Conservation (phyloP, 2,329 filamentous ascomycete genomes). For the Xylaria sp. region DNA sequence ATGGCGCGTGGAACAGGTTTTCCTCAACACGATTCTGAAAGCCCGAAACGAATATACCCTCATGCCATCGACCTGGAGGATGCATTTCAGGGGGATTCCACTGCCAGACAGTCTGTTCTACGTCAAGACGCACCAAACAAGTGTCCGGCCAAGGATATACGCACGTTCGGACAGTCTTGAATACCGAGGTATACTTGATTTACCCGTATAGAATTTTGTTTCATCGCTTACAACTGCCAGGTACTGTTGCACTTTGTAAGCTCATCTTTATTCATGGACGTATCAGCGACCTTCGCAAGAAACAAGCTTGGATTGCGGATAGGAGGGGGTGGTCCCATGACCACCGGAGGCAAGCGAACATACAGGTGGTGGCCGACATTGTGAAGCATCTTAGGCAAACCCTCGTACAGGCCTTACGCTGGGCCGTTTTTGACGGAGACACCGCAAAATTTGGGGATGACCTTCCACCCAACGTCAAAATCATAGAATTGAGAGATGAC, state of each 20-base stretch:
- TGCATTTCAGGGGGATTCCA: constrained; percentile 37
- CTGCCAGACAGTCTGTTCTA: constrained; percentile 38
- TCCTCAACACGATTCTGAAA: constrained; percentile 34
- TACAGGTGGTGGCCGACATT: constrained; percentile 21
- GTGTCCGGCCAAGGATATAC: constrained; percentile 36
- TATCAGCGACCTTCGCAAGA: constrained; percentile 30
- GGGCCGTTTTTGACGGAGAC: constrained; percentile 33
- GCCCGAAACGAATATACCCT: constrained; percentile 34
- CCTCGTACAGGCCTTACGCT: constrained; percentile 29
- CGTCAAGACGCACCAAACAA: constrained; percentile 26
- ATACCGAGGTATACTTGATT: constrained; percentile 33
- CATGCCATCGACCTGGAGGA: constrained; percentile 38
- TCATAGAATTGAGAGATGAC: constrained; percentile 27
- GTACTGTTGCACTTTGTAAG: constrained; percentile 30
- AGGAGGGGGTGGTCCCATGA: neutral
- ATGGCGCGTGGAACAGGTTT: constrained; percentile 35
- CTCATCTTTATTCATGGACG: constrained; percentile 32
- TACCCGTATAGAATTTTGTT: neutral
- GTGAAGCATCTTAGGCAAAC: constrained; percentile 22
- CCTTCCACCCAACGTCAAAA: constrained; percentile 28
- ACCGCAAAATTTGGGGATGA: constrained; percentile 20
- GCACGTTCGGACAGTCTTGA: constrained; percentile 31
- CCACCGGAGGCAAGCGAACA: constrained; percentile 1
- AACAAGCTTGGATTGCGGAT: constrained; percentile 10
- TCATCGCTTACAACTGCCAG: constrained; percentile 21